Evolutionary conservation across 352 stramenopile genomes (phyloP), one percentile per base, ranked within the genome.

Genomic region (Pythium biforme): DNA sequence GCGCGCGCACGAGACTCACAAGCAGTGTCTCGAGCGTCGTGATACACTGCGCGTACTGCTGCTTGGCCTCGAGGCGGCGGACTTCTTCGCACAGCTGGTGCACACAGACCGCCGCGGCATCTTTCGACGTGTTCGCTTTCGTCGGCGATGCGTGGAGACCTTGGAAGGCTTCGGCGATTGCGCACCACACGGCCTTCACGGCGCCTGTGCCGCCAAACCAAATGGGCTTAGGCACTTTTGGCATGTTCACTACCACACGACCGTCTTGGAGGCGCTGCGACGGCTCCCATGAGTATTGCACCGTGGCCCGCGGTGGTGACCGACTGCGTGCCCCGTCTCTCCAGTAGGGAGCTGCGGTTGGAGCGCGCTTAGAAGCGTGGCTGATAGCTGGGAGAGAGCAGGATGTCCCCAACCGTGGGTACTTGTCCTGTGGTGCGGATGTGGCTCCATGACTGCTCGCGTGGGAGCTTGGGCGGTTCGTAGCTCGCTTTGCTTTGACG

Each of bases 121-220:
- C 33, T 45, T 15, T 26, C 25, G 6, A 20, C n/a, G 7, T 11
- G 15, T 31, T 45, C 3, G 22, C 19, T 37, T 65, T 66, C 11
- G 48, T 14, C 20, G 59, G 65, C 0, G 59, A 68, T 20, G 48
- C 15, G 17, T 72, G 52, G 25, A 77, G 55, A 23, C 57, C 60
- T n/a, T 68, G 57, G 3, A 85, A 88, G 0, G 76, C 79, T 2
- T 87, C 70, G 0, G 83, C 79, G 8, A 97, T 54, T 1, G 78
- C 75, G 55, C 83, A 89, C 89, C 89, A 97, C 26, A 94, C 83
- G 4, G 86, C 83, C 50, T 94, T 86, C 12, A 95, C 75, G 19
- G 84, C 76, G 2, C 89, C 88, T 4, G 83, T 93, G 3, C 88
- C 88, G 19, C 77, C 74, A 63, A 93, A 95, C 89, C 89, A 97